A percentile compares a stretch with the other conserved stretches of the same genome.
Conservation (phyloP, 176 grass and related monocot genomes). For the Oryza glumipatula region DNA sequence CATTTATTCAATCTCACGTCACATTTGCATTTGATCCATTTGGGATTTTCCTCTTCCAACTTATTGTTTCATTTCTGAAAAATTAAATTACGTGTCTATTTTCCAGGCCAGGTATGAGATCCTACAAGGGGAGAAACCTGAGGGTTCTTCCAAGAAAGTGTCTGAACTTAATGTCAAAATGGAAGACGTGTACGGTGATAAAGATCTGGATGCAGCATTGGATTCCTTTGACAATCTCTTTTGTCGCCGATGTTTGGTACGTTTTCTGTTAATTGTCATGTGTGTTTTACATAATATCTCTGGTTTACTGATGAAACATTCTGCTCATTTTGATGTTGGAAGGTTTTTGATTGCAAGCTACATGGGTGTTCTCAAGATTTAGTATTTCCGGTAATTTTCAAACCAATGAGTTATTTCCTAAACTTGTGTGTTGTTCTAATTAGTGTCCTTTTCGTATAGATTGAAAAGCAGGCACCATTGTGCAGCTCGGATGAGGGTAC, state of each 20-base stretch:
- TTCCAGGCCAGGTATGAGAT: constrained; percentile 83
- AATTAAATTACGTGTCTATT: constrained; percentile 37
- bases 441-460: constrained; percentile 50
- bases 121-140: constrained; percentile 58
- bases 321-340: constrained; percentile 34
- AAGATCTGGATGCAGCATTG: constrained; percentile 94
- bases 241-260: constrained; percentile 89
- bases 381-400: constrained; percentile 87
- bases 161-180: constrained; percentile 56
- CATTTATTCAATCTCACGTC: constrained; percentile 9
- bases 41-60: constrained; percentile 45
- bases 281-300: constrained; percentile 28
- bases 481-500: constrained; percentile 64
- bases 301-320: constrained; percentile 36
- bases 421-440: constrained; percentile 36
- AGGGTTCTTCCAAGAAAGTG: constrained; percentile 54
- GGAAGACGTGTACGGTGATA: constrained; percentile 75
- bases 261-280: constrained; percentile 28
- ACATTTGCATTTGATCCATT: constrained; percentile 22
- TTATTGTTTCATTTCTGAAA: constrained; percentile 26
- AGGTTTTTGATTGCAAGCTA: constrained; percentile 98
- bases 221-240: constrained; percentile 99
- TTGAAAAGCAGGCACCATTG: constrained; percentile 79
- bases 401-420: constrained; percentile 42
- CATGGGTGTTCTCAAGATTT: constrained; percentile 97